A percentile compares a stretch with the other conserved stretches of the same genome.
These are phyloP conservation scores for Noccaea caerulescens DNA, from an alignment of 345 rosid genomes.

Conservation along the genomic window DNA sequence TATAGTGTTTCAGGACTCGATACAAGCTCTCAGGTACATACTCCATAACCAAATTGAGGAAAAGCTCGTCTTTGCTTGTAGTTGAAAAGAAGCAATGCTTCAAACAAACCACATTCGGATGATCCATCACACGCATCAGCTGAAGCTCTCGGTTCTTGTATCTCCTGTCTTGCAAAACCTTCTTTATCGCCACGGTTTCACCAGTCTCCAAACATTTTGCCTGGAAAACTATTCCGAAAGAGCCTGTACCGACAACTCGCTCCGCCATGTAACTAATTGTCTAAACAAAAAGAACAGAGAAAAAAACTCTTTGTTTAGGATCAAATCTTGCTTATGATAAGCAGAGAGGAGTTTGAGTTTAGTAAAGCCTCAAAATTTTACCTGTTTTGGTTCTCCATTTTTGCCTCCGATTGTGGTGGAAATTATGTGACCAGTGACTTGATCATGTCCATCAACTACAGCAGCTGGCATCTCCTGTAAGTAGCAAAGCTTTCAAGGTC, in stretches of 20 bases:
- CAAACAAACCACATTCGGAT: constrained; percentile 80
- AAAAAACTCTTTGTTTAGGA: neutral
- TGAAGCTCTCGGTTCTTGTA: constrained; percentile 88
- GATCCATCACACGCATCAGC: constrained; percentile 83
- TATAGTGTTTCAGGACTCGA: constrained; percentile 79
- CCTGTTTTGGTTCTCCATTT: constrained; percentile 93
- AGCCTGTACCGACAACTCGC: constrained; percentile 85
- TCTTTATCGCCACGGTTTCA: constrained; percentile 86
- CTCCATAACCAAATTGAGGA: constrained; percentile 90
- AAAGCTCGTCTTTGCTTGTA: constrained; percentile 78
- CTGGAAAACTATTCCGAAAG: constrained; percentile 88
- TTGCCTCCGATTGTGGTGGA: constrained; percentile 91
- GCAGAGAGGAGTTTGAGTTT: neutral
- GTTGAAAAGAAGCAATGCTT: constrained; percentile 94
- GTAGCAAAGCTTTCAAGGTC: constrained; percentile 22
- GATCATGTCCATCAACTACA: constrained; percentile 70
- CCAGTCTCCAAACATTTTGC: constrained; percentile 90
- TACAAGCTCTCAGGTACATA: constrained; percentile 92
- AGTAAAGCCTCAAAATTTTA: constrained; percentile 14
- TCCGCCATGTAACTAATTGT: constrained; percentile 95
- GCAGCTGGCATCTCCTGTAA: constrained; percentile 75
- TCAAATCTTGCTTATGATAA: constrained; percentile 1
- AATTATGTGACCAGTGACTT: constrained; percentile 86
- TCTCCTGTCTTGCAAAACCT: constrained; percentile 81
- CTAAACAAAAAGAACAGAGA: constrained; percentile 38